Base-by-base conservation (phyloP, 2,329 filamentous ascomycete genomes). In the Chaetomium sp. region DNA sequence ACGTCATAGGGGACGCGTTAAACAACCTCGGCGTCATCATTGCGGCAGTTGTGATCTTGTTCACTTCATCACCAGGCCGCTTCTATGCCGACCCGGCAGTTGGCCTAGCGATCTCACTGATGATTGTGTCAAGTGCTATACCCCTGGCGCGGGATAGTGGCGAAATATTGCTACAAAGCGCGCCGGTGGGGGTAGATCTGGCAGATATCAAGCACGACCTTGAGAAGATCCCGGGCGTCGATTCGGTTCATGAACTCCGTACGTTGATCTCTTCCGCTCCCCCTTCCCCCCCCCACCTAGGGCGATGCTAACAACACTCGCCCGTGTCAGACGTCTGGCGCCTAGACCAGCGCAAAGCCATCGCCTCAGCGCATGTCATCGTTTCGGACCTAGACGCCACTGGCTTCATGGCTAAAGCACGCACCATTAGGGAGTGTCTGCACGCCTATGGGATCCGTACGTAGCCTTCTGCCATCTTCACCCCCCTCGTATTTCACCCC, bases 1-100 rank as follows among this genome's bases (percentile, higher is more conserved):
- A 91, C 64, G 79, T 91, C 33, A 64, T 88, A 2, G 84, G 86
- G 36, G 88, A 91, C 64, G 85, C 86, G 5, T 75, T 87, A 59
- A 91, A 90, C 71, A 91, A 91, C 62, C 68, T 90, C 9, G 87
- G 86, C 8, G 87, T 91, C 57, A 89, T 90, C 49, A 73, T 85
- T 38, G 80, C 86, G 0, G 86, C 85, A 0, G 64, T 85, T 2
- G 75, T 89, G 36, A 86, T 91, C 67, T 89, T 86, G 87, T 74
- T 84, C 55, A 74, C 79, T 66, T 76, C 35, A 1, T 82, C 79
- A 35, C 73, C 79, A 1, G 74, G 69, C 3, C 76, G 85, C 37
- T 88, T 79, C 72, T 91, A 90, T 62, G 86, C 84, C 5, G 88
- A 91, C 65, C 87, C 88, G 0, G 84, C 77, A 3, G 79, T 85